These are phyloP conservation scores for Phascolomyces articulosus DNA, from an alignment of 371 early-diverging fungal species.

Conservation along the genomic window DNA sequence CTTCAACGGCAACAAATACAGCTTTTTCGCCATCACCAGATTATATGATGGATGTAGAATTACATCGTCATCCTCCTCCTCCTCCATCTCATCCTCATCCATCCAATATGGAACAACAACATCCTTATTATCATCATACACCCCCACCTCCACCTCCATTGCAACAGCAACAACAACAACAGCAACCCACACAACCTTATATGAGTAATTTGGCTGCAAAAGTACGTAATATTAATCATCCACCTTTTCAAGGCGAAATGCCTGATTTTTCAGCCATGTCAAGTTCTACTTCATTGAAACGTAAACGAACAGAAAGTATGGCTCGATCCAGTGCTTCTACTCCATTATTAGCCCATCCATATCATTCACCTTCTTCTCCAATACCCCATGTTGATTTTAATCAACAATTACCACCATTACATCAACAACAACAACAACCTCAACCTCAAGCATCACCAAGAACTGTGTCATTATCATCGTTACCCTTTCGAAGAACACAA, in stretches of 20 bases:
- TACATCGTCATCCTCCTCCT: constrained; percentile 15
- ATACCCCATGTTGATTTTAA: constrained; percentile 21
- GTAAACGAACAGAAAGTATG: constrained; percentile 25
- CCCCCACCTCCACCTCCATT: constrained; percentile 5
- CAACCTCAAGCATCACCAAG: constrained; percentile 6
- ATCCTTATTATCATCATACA: constrained; percentile 18
- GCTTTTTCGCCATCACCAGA: constrained; percentile 8
- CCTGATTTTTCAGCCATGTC: constrained; percentile 38
- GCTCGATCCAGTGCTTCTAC: constrained; percentile 39
- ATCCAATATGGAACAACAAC: neutral
- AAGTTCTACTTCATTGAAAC: constrained; percentile 37
- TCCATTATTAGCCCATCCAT: constrained; percentile 30
- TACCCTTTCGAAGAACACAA: neutral
- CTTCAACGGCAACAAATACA: neutral
- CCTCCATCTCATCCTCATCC: constrained; percentile 17
- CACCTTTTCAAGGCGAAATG: constrained; percentile 17
- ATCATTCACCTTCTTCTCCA: constrained; percentile 19
- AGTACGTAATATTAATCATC: constrained; percentile 34
- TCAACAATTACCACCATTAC: constrained; percentile 22
- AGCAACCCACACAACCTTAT: constrained; percentile 1
- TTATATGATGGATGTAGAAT: constrained; percentile 9
- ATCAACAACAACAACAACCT: constrained; percentile 17
- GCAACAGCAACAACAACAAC: neutral
- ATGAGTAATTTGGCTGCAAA: constrained; percentile 43
- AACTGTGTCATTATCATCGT: constrained; percentile 4